These are phyloP conservation scores for Aspergillus ustus DNA, from an alignment of 2,329 filamentous ascomycete species.

Conservation along the genomic window DNA sequence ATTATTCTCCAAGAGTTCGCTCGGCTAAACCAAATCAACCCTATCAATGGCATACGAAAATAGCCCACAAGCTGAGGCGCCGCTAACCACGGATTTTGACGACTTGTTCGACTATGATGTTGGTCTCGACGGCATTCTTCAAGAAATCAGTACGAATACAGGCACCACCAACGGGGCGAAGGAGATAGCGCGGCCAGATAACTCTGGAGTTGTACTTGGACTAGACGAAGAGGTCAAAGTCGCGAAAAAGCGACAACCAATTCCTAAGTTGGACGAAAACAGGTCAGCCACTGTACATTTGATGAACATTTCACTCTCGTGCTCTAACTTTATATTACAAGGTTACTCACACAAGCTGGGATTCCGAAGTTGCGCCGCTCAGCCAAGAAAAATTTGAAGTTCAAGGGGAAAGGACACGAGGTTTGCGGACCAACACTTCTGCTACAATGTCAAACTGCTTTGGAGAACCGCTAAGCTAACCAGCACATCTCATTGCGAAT, in stretches of 20 bases:
- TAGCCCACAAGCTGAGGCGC: conserved; percentile 21
- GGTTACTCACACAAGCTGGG: conserved; percentile 79
- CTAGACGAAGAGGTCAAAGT: conserved; percentile 87
- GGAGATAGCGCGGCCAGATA: conserved; percentile 34
- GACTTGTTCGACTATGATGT: conserved; percentile 79
- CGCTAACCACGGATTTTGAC: conserved; percentile 54
- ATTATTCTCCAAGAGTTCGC: background rate
- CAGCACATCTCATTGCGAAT: background rate
- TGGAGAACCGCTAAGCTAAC: background rate
- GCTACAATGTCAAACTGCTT: conserved; percentile 4
- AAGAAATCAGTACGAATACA: conserved; percentile 39
- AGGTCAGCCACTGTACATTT: conserved; percentile 53
- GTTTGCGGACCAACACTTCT: conserved; percentile 48
- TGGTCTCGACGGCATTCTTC: conserved; percentile 56
- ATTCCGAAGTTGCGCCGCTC: conserved; percentile 79
- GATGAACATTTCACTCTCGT: background rate
- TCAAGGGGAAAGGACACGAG: conserved; percentile 95
- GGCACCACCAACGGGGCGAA: conserved; percentile 26
- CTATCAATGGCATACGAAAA: conserved; percentile 18
- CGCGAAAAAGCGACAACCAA: conserved; percentile 73
- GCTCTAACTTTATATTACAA: conserved; percentile 38
- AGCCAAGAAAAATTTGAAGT: conserved; percentile 70
- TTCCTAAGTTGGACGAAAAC: conserved; percentile 84
- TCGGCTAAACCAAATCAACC: background rate
- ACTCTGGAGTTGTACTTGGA: conserved; percentile 66